Base-by-base conservation (phyloP, 148 eudicot genomes). In the Nepenthes mirabilis region DNA sequence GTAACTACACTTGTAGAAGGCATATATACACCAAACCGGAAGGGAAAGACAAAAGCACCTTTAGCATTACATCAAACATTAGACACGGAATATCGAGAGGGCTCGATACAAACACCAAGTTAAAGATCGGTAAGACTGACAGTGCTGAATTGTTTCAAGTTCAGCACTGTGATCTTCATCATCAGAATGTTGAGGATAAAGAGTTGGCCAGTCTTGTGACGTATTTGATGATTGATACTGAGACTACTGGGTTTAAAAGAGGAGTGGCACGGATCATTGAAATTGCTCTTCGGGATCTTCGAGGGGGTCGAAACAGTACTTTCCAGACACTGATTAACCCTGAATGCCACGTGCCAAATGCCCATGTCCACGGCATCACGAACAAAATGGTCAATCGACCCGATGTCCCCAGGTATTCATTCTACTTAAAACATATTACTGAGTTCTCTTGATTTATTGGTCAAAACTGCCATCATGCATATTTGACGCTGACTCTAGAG, bases 301-400 rank as follows among this genome's bases (percentile, higher is more conserved):
- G 43, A 32, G 97, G 97, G 23, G 97, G 97, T 56, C 75, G 71
- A 64, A 81, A 81, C 61, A 87, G 97, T 73, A 85, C 89, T 55
- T 87, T 91, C 57, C 93, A 87, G 64, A 83, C 93, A 5, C 75
- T 91, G 36, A 76, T 91, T 60, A 91, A 91, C 77, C 97, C 97
- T 23, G 85, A 72, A 5, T 57, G 83, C 34, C n/a, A 14, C 59
- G 83, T 91, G 59, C 66, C 78, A 43, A 91, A 91, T 73, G 8
- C 75, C 9, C 34, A 61, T 14, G 14, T 81, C 62, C 95, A 87
- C 61, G 74, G 75, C 34, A 91, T 91, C 66, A 75, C 80, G 55
- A 77, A 77, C 59, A 12, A 61, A 33, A 87, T 81, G 95, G 97
- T 91, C 61, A 74, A 52, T 33, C 69, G 65, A 68, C 73, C 75